Percentiles rank a stretch among this genome's conserved stretches.
phyloP scores from a whole-genome alignment of 768 basidiomycete genomes.

The Tulasnella sp. region DNA sequence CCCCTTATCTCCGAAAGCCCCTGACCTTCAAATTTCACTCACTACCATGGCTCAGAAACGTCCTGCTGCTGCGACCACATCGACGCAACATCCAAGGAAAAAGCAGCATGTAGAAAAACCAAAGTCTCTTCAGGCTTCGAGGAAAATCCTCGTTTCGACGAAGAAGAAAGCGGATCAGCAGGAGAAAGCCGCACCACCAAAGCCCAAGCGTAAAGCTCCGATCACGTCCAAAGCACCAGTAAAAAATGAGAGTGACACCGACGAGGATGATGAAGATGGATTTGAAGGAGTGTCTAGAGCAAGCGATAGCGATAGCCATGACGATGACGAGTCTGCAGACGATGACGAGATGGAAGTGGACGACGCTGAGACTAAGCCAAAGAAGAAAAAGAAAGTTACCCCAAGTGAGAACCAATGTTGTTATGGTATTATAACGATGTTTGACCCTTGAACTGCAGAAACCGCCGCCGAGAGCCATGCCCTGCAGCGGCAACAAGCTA shows the following conservation, averaged over 20 bases:
- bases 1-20: background rate
- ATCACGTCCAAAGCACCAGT: background rate
- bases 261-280: background rate
- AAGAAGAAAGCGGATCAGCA: background rate
- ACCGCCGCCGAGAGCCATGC: slow-evolving; percentile 60
- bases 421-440: background rate
- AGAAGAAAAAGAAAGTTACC: background rate
- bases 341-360: background rate
- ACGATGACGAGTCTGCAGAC: background rate
- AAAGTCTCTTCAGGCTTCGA: background rate
- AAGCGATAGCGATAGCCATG: background rate
- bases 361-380: background rate
- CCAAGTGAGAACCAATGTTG: background rate
- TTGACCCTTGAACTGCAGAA: slow-evolving; percentile 19
- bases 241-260: background rate
- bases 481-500: slow-evolving; percentile 51
- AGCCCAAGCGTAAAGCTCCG: background rate
- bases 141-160: background rate
- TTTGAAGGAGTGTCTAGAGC: background rate
- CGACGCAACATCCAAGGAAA: background rate
- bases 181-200: background rate
- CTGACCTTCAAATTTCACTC: background rate
- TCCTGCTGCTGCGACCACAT: background rate
- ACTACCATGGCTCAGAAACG: background rate
- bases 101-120: background rate